phyloP scores from a whole-genome alignment of 2,329 filamentous ascomycete genomes.

The Chaetomium sp. region DNA sequence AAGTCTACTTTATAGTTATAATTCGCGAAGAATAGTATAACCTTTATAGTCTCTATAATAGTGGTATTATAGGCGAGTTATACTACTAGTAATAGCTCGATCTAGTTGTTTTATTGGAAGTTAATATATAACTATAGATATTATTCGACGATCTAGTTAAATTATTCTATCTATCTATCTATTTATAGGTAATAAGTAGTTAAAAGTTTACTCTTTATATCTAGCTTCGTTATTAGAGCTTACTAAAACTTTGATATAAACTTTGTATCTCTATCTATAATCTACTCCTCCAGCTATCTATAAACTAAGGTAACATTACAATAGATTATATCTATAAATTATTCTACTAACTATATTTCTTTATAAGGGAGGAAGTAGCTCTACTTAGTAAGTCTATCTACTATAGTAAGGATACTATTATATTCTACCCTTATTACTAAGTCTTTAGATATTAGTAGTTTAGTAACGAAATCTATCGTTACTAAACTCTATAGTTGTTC shows the following conservation, averaged over 20 bases:
- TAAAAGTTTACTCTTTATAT: conserved; percentile 19
- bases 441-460: background rate
- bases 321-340: background rate
- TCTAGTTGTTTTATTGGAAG: conserved; percentile 20
- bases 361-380: background rate
- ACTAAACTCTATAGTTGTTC: background rate
- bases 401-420: background rate
- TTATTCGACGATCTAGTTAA: conserved; percentile 17
- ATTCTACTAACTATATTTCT: background rate
- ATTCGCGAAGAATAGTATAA: conserved; percentile 25
- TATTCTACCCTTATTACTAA: background rate
- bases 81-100: conserved; percentile 11
- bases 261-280: background rate
- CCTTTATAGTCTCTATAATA: conserved; percentile 21
- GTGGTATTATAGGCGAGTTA: conserved; percentile 13
- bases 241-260: background rate
- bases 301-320: background rate
- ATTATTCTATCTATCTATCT: conserved; percentile 13
- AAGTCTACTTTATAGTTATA: background rate
- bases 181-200: conserved; percentile 22
- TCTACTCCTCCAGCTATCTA: background rate
- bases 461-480: background rate
- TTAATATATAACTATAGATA: conserved; percentile 26
- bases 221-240: conserved; percentile 1
- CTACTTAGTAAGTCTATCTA: background rate